Conservation (phyloP, 176 grass and related monocot genomes). For the Juncus effusus region DNA sequence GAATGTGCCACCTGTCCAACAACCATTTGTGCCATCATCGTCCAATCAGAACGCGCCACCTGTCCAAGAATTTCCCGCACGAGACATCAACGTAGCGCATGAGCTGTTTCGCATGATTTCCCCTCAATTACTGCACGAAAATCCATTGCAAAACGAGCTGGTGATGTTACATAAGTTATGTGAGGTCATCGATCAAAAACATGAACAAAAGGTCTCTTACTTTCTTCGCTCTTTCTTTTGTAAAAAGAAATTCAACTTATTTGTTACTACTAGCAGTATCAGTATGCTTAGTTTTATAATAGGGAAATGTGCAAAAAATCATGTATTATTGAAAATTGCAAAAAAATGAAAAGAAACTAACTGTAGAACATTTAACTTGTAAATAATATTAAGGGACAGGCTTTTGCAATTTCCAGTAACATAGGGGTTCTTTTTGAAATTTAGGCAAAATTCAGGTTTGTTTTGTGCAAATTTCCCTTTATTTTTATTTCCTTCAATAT, state of each 20-base stretch:
- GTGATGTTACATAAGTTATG: not conserved
- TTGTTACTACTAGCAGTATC: not conserved
- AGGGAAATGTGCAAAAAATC: not conserved
- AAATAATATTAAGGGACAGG: too few relatives aligned
- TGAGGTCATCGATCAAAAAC: not conserved
- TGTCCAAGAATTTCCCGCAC: conserved; percentile 9
- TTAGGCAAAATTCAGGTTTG: too few relatives aligned
- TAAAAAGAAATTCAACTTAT: not conserved
- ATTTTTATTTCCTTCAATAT: too few relatives aligned
- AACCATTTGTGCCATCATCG: not conserved
- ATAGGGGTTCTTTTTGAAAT: too few relatives aligned
- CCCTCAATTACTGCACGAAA: not conserved
- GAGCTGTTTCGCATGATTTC: too few relatives aligned
- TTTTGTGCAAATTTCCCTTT: too few relatives aligned
- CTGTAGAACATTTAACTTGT: too few relatives aligned
- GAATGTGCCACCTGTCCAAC: too few relatives aligned
- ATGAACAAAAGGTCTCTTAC: conserved; percentile 17
- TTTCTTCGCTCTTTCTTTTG: not conserved
- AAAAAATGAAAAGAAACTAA: too few relatives aligned
- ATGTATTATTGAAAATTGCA: not conserved
- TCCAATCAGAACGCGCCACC: conserved; percentile 15
- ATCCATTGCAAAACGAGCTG: conserved; percentile 25
- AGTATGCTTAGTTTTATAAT: not conserved
- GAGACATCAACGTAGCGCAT: not conserved
- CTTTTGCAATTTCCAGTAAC: too few relatives aligned